Base-by-base conservation (phyloP, 208 protist species). In the Trypanosoma vivax region DNA sequence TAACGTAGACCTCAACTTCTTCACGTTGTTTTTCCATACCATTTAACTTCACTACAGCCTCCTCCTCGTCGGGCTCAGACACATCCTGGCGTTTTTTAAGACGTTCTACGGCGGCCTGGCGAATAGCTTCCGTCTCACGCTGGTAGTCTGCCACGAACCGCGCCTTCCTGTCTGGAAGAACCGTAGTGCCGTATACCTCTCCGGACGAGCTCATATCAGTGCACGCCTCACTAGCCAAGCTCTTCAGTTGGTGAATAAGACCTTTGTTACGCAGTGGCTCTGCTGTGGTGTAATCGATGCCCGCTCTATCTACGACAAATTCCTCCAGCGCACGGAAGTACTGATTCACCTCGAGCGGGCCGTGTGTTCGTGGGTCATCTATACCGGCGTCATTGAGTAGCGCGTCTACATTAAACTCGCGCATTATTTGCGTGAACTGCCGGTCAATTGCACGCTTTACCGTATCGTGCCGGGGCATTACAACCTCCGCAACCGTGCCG, bases 321-420 rank as follows among this genome's bases (percentile, higher is more conserved):
- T 90, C 87, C 53, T 90, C 72, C 7, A 94, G 67, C 0, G 87
- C 87, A 14, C 69, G 52, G 24, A 89, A 29, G 66, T 94, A 94
- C 50, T 94, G 76, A 27, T 71, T 51, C 40, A 90, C 76, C 13
- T 60, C 58, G 16, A 91, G 71, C 5, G 83, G 65, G 19, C 87
- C 87, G 34, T 90, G 73, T 13, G 83, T 76, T 23, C 87, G 82
- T 0, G 81, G 80, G 60, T 93, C 81, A 41, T 84, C 76, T 9
- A 61, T 81, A 67, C 84, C 70, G 42, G 76, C 81, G 42, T 84
- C 73, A 64, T 69, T 88, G 16, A 88, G 60, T 14, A 63, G 60
- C 25, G 73, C 82, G 46, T 90, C 82, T 0, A 70, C 69, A 39
- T 86, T 70, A 47, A 88, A 86, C 57, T 91, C 73, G 11, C 63